Percentiles rank a stretch among this genome's conserved stretches.
Evolutionary conservation across 352 stramenopile genomes (phyloP).

Genomic region (Pythium volutum): DNA sequence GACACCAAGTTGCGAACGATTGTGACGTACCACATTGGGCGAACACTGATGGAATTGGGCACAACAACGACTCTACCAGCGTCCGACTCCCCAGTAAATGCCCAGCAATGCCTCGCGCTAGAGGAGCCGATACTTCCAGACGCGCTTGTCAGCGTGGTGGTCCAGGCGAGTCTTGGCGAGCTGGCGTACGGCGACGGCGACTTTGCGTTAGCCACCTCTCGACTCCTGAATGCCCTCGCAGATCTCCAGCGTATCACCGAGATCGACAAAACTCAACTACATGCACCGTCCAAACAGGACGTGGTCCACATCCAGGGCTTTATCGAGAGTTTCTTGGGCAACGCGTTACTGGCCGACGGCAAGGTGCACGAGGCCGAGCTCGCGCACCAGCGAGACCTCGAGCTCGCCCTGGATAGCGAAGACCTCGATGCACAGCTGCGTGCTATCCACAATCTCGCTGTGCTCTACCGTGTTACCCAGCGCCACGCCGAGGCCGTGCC

Average conservation of each 20-base stretch:
- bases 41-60: slow-evolving; percentile 31
- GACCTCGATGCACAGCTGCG: slow-evolving; percentile 54
- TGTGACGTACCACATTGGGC: slow-evolving; percentile 44
- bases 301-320: slow-evolving; percentile 42
- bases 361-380: slow-evolving; percentile 35
- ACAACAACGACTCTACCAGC: slow-evolving; percentile 10
- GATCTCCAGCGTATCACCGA: slow-evolving; percentile 16
- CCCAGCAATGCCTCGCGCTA: slow-evolving; percentile 32
- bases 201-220: slow-evolving; percentile 37
- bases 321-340: slow-evolving; percentile 44
- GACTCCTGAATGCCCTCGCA: slow-evolving; percentile 37
- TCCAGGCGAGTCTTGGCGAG: slow-evolving; percentile 32
- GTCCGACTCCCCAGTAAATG: not conserved
- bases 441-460: slow-evolving; percentile 48
- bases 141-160: slow-evolving; percentile 23
- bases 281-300: slow-evolving; percentile 21
- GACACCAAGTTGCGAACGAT: slow-evolving; percentile 37
- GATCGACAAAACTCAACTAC: not conserved
- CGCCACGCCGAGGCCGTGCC: slow-evolving; percentile 45
- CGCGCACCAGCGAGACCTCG: slow-evolving; percentile 49
- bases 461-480: slow-evolving; percentile 37
- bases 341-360: slow-evolving; percentile 44
- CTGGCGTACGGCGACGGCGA: slow-evolving; percentile 39
- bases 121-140: not conserved
- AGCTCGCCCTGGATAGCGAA: slow-evolving; percentile 44